A percentile compares a stretch with the other conserved stretches of the same genome.
Evolutionary conservation across 2,329 filamentous ascomycete genomes (phyloP).

Genomic region (Arthrocladium fulminans): DNA sequence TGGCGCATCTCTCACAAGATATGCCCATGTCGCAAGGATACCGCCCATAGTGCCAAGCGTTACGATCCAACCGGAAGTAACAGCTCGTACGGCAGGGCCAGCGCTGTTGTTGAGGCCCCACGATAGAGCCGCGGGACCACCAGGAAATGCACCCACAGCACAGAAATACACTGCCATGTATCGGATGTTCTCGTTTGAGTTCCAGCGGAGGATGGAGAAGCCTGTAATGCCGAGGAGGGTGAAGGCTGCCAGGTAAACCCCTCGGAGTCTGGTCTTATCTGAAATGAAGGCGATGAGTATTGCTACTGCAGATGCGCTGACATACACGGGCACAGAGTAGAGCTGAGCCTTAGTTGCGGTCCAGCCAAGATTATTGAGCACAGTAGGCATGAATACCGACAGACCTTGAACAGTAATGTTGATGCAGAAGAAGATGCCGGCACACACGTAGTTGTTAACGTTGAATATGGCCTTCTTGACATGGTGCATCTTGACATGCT

Average conservation of each 20-base stretch:
- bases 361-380: conserved; percentile 60
- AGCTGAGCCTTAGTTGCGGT: conserved; percentile 59
- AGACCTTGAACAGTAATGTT: conserved; percentile 59
- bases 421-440: conserved; percentile 46
- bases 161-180: conserved; percentile 78
- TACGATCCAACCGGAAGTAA: conserved; percentile 68
- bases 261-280: conserved; percentile 57
- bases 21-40: conserved; percentile 57
- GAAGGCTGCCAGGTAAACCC: conserved; percentile 49
- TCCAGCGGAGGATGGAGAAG: conserved; percentile 54
- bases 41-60: conserved; percentile 71
- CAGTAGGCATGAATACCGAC: conserved; percentile 56
- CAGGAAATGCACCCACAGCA: conserved; percentile 68
- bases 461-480: conserved; percentile 20
- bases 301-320: conserved; percentile 56
- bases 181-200: conserved; percentile 50
- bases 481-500: conserved; percentile 16
- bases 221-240: conserved; percentile 53
- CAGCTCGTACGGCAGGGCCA: conserved; percentile 60
- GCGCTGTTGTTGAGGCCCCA: conserved; percentile 64
- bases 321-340: conserved; percentile 62
- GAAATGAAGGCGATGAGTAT: conserved; percentile 54
- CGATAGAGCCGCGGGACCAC: conserved; percentile 81
- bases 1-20: conserved; percentile 34
- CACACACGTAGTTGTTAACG: conserved; percentile 19